These are phyloP conservation scores for Rosa lucieae DNA, from an alignment of 306 rosid genomes.

Conservation along the genomic window DNA sequence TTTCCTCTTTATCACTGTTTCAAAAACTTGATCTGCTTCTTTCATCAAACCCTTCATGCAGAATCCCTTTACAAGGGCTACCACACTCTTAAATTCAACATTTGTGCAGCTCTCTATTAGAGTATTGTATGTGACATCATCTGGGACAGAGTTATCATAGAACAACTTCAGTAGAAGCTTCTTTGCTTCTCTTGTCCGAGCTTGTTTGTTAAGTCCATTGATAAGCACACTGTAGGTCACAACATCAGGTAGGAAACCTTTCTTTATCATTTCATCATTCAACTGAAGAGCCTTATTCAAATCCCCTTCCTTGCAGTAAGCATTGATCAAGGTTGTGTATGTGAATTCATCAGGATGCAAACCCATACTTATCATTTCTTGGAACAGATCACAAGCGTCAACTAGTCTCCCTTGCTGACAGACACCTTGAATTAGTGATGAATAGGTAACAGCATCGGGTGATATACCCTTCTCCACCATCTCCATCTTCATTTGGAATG, in stretches of 20 bases:
- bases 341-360: constrained; percentile 67
- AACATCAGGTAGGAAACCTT: constrained; percentile 74
- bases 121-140: constrained; percentile 64
- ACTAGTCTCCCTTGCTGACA: constrained; percentile 56
- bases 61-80: constrained; percentile 81
- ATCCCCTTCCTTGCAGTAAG: constrained; percentile 72
- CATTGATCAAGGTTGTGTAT: constrained; percentile 83
- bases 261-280: constrained; percentile 75
- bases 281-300: constrained; percentile 64
- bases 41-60: constrained; percentile 89
- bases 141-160: constrained; percentile 65
- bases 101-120: constrained; percentile 69
- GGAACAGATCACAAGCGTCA: constrained; percentile 72
- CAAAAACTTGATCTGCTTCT: constrained; percentile 74
- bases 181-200: constrained; percentile 85
- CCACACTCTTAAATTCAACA: constrained; percentile 64
- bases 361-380: constrained; percentile 56
- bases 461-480: constrained; percentile 67
- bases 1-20: constrained; percentile 57
- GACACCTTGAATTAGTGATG: constrained; percentile 81
- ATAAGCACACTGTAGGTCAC: constrained; percentile 91
- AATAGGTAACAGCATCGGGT: constrained; percentile 68
- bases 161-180: constrained; percentile 83
- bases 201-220: constrained; percentile 79
- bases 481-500: constrained; percentile 62